A percentile compares a stretch with the other conserved stretches of the same genome.
These are phyloP conservation scores for Mitragyna speciosa DNA, from an alignment of 257 asterid species.

Conservation along the genomic window DNA sequence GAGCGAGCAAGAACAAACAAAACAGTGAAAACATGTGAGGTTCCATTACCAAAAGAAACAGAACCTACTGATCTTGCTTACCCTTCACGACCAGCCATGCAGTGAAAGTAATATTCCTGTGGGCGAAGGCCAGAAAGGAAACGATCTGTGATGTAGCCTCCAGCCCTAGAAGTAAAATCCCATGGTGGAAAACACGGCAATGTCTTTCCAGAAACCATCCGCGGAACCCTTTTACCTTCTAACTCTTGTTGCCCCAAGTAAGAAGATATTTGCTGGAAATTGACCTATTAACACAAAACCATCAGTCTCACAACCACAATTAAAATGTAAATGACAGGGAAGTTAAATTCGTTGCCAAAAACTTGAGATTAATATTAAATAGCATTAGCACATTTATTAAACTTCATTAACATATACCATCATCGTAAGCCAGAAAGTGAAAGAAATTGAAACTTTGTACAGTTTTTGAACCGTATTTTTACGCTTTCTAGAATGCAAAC, in stretches of 20 bases:
- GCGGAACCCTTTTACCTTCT: constrained; percentile 97
- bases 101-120: constrained; percentile 94
- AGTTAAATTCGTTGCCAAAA: neutral
- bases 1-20: neutral
- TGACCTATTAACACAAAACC: constrained; percentile 52
- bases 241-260: constrained; percentile 96
- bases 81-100: constrained; percentile 99
- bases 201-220: constrained; percentile 98
- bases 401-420: too few relatives aligned
- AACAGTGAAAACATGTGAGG: neutral
- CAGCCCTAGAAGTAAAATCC: constrained; percentile 95
- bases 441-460: too few relatives aligned
- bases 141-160: constrained; percentile 94
- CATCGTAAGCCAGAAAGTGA: too few relatives aligned
- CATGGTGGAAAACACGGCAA: constrained; percentile 92
- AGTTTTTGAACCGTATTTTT: neutral
- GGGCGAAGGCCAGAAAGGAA: constrained; percentile 97
- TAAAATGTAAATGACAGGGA: neutral
- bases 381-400: neutral
- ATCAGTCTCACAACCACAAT: constrained; percentile 2
- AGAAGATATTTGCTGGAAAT: constrained; percentile 97
- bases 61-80: constrained; percentile 30
- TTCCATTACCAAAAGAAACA: constrained; percentile 4
- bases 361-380: neutral
- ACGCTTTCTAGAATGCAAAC: neutral